Conservation (phyloP, 176 grass and related monocot species). For the Eremochloa ophiuroides region DNA sequence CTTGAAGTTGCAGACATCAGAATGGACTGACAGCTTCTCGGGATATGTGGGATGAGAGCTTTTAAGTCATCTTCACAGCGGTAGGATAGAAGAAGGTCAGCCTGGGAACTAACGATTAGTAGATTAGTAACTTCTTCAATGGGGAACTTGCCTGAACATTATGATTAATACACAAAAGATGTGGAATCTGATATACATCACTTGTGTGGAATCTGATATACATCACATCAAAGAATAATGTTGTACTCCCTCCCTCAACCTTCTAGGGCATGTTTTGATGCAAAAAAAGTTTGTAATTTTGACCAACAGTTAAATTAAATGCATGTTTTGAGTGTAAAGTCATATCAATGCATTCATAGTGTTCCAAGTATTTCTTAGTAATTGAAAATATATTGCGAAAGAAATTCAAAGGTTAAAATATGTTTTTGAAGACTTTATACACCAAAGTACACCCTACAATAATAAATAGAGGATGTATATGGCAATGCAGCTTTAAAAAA, state of each 20-base stretch:
- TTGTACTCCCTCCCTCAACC: background rate
- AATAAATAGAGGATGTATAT: background rate
- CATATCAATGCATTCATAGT: background rate
- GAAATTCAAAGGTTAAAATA: background rate
- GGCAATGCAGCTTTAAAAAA: background rate
- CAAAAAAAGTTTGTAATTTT: background rate
- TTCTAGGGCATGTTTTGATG: background rate
- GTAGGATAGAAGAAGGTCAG: conserved; percentile 92
- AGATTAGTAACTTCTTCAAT: conserved; percentile 37
- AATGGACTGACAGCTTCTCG: conserved; percentile 85
- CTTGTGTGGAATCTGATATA: background rate
- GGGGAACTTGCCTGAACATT: background rate
- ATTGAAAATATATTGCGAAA: background rate
- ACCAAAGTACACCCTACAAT: background rate
- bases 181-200: background rate
- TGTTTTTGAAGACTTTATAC: background rate
- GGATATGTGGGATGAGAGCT: conserved; percentile 68
- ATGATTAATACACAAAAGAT: background rate
- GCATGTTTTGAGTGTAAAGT: background rate
- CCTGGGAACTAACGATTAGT: conserved; percentile 52
- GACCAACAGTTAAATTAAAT: background rate
- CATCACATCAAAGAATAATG: background rate
- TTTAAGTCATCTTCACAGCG: conserved; percentile 91
- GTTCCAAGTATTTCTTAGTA: background rate
- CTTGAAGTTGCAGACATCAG: conserved; percentile 99